Evolutionary conservation across 768 basidiomycete genomes (phyloP), one percentile per base, ranked within the genome.

Genomic region (Galerina marginata): DNA sequence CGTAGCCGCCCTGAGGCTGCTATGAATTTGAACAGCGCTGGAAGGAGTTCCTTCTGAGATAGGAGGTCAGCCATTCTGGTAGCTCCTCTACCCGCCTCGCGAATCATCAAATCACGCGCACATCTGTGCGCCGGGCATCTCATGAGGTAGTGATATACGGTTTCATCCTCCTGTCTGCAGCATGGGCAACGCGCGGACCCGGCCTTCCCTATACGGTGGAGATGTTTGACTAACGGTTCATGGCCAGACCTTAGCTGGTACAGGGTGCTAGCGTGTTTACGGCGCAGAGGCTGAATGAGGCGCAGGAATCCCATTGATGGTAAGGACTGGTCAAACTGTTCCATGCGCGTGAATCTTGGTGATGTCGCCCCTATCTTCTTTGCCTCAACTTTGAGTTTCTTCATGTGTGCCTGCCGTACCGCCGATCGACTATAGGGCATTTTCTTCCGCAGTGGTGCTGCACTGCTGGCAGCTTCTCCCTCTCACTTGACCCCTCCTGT

Each of bases 161-260:
- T 56, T 36, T 56, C 44, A 11, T 20, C 23, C 14, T 44, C 29
- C 37, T 36, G 15, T 36, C 25, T 33, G 44, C 55, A 56, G 15
- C 23, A 15, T 38, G 26, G 49, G 23, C 58, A 59, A 11, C 2
- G n/a, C 6, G 58, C 37, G 5, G 38, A 10, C 7, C 20, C 20
- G 20, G 20, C 20, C 20, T 20, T 20, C 20, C 20, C 20, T 20
- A 20, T 20, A 20, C 60, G 38, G 50, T 72, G 63, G 0, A 79
- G 71, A 61, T 78, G 67, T 15, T 66, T 51, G 16, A 71, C 66
- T 0, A 79, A 67, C 0, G 72, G 69, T 12, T 62, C 46, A 47
- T 78, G 77, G 2, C 69, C 71, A 2, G 72, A 72, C 1, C 71
- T 42, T 11, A 80, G 65, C 55, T 77, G 77, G 0, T 66, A 59